These are phyloP conservation scores for Coccomyxa subellipsoidea DNA, from an alignment of 163 green algal genomes.

Conservation along the genomic window DNA sequence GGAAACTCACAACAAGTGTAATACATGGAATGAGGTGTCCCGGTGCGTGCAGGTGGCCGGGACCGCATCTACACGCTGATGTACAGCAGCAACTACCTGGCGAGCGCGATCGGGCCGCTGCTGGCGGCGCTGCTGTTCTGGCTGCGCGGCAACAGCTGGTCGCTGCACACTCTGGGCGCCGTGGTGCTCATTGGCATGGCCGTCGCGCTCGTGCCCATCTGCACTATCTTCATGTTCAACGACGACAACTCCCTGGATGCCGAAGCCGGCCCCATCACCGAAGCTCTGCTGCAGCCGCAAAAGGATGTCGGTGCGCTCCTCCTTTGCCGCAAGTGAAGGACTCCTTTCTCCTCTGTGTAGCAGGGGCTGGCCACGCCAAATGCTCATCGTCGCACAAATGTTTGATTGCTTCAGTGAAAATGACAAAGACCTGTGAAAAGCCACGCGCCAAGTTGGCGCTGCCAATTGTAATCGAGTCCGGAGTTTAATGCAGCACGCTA, in stretches of 20 bases:
- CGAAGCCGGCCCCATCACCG: constrained; percentile 14
- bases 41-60: not conserved
- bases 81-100: not conserved
- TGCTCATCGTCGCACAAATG: too few relatives aligned
- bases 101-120: not conserved
- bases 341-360: too few relatives aligned
- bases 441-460: too few relatives aligned
- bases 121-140: not conserved
- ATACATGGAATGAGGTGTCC: too few relatives aligned
- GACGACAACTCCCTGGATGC: constrained; percentile 26
- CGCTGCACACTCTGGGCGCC: not conserved
- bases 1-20: too few relatives aligned
- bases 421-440: too few relatives aligned
- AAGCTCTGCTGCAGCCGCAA: not conserved
- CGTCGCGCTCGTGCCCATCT: not conserved
- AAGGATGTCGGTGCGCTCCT: not conserved
- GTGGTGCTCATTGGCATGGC: constrained; percentile 19
- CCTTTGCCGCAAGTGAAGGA: too few relatives aligned
- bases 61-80: not conserved
- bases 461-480: too few relatives aligned
- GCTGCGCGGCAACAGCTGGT: constrained; percentile 15
- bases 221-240: constrained; percentile 27
- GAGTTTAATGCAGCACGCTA: too few relatives aligned
- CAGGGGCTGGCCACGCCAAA: too few relatives aligned
- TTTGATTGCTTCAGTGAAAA: too few relatives aligned